Evolutionary conservation across 306 rosid species (phyloP).

Genomic region (Glycine soja): DNA sequence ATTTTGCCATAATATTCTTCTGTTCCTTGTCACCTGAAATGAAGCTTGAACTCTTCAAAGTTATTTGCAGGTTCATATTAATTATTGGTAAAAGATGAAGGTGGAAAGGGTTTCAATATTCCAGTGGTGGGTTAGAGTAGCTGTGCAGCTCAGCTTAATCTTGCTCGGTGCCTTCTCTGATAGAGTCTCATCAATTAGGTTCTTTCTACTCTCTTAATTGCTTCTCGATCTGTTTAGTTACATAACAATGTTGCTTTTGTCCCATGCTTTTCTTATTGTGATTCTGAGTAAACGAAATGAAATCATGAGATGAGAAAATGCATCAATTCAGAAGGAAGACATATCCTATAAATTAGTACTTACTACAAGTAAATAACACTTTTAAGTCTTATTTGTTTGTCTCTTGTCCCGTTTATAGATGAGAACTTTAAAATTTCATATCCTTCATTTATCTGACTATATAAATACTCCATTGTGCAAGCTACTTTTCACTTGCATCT

Average conservation of each 20-base stretch:
- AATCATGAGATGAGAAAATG: too few species aligned
- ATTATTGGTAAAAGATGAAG: conserved; percentile 38
- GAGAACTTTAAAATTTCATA: too few species aligned
- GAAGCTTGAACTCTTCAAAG: neutral
- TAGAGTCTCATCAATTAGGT: conserved; percentile 48
- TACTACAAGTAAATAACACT: too few species aligned
- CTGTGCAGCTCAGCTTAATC: conserved; percentile 36
- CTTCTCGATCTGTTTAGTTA: too few species aligned
- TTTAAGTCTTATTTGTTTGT: too few species aligned
- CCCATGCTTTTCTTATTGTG: too few species aligned
- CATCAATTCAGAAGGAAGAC: too few species aligned
- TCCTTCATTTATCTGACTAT: too few species aligned
- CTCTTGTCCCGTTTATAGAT: too few species aligned
- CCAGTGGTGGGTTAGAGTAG: conserved; percentile 40
- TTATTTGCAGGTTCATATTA: conserved; percentile 42
- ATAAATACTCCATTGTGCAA: neutral
- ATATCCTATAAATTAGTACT: too few species aligned
- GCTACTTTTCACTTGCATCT: conserved; percentile 3
- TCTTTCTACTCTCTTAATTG: neutral
- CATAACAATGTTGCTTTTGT: too few species aligned
- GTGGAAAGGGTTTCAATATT: conserved; percentile 2
- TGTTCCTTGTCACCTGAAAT: neutral
- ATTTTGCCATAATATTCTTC: neutral
- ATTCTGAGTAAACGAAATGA: too few species aligned
- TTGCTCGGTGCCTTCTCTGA: conserved; percentile 41